Base-by-base conservation (phyloP, 768 basidiomycete genomes). In the Suillus paluster region DNA sequence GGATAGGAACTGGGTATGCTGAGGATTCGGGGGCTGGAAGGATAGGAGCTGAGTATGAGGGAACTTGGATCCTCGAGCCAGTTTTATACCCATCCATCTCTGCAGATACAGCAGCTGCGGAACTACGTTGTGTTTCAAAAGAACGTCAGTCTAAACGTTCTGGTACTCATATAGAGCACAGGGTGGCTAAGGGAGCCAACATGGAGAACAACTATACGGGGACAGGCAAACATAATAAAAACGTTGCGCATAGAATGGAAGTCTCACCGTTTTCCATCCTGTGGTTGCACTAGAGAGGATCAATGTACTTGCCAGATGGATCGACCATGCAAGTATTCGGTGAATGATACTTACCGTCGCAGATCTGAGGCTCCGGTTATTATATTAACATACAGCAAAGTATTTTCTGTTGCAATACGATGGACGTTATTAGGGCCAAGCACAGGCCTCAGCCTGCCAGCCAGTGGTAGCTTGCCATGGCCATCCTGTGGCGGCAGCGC, bases 11-110 rank as follows among this genome's bases (percentile, higher is more conserved):
- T 68, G 50, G 25, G n/a, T 63, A 64, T 73, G 70, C n/a, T 49
- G 33, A 15, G 27, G 21, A 57, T 33, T 33, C 5, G 19, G 19
- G 10, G 70, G 8, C 1, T 19, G 5, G 27, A 11, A 79, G 63
- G 45, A 63, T 58, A 25, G 63, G 63, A 72, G 64, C 41, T 68
- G 50, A 23, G n/a, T 63, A 64, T 73, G 70, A 30, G 63, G 63
- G 36, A 8, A 41, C 54, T 55, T 34, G 33, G 19, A 25, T 15
- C 17, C 33, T 33, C 11, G 48, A 62, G 25, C 50, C 25, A 14
- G 5, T 21, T 38, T 48, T 33, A 49, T 34, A 57, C 1, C 17
- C 30, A 1, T 1, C 19, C 33, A 41, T 41, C 11, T 50, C 33
- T 41, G 44, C 10, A 39, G 14, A 57, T 42, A 46, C 38, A 25